Percentiles rank a stretch among this genome's conserved stretches.
Conservation (phyloP, 495 filamentous ascomycete species). For the Trichoderma virens region DNA sequence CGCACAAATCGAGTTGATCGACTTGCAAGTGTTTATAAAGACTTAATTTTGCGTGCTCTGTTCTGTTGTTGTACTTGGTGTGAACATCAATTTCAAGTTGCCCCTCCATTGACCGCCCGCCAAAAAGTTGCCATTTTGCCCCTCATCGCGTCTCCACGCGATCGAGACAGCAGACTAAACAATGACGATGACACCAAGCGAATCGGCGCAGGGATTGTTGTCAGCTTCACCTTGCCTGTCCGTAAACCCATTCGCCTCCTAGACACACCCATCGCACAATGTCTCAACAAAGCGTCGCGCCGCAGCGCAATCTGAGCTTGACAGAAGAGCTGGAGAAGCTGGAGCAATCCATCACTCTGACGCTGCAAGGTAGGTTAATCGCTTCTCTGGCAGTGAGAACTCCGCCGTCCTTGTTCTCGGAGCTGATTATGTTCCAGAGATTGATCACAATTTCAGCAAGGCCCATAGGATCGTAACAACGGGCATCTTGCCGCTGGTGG, state of each 20-base stretch:
- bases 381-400: constrained; percentile 12
- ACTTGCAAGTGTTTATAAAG: not conserved
- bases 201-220: not conserved
- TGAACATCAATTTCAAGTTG: not conserved
- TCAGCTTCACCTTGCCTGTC: not conserved
- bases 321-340: constrained; percentile 95
- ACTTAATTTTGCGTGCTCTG: not conserved
- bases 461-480: constrained; percentile 94
- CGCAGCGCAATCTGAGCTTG: constrained; percentile 66
- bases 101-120: constrained; percentile 7
- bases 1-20: not conserved
- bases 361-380: constrained; percentile 66
- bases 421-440: constrained; percentile 50
- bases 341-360: constrained; percentile 93
- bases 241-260: too few relatives aligned
- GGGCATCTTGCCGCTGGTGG: constrained; percentile 88
- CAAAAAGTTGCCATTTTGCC: not conserved
- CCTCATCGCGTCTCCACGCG: constrained; percentile 11
- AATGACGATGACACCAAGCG: not conserved
- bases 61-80: not conserved
- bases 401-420: not conserved
- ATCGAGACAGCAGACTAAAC: not conserved
- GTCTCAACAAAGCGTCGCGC: constrained; percentile 39
- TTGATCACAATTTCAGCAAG: constrained; percentile 95
- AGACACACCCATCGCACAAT: too few relatives aligned